Conservation (phyloP, 2,329 filamentous ascomycete species). For the Fonsecaea erecta region DNA sequence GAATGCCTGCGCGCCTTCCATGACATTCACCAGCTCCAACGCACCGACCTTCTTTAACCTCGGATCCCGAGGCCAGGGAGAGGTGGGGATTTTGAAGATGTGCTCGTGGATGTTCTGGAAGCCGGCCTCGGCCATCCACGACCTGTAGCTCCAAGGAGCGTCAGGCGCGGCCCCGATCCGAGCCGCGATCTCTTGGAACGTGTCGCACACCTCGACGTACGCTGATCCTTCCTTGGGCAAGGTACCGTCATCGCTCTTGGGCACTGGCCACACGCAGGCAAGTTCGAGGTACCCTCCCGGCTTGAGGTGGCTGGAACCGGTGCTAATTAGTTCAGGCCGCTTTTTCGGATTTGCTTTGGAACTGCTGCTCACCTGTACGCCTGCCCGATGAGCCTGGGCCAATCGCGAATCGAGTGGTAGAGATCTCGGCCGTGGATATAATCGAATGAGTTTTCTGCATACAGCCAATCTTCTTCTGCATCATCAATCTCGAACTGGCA, state of each 20-base stretch:
- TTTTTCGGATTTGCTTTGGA: background rate
- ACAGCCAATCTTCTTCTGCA: conserved; percentile 39
- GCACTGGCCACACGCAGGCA: conserved; percentile 33
- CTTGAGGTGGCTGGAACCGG: conserved; percentile 39
- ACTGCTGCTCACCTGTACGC: conserved; percentile 8
- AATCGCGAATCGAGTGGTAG: conserved; percentile 23
- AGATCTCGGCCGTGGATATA: conserved; percentile 41
- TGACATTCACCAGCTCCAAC: conserved; percentile 27
- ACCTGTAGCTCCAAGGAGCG: conserved; percentile 16
- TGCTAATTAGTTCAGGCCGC: conserved; percentile 31
- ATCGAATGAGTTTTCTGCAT: conserved; percentile 38
- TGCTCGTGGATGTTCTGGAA: conserved; percentile 37
- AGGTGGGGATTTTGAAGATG: conserved; percentile 38
- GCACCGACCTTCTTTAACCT: conserved; percentile 36
- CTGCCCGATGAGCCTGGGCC: conserved; percentile 23
- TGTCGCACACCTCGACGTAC: conserved; percentile 39
- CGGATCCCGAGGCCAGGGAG: conserved; percentile 39
- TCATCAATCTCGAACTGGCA: conserved; percentile 42
- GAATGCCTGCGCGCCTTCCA: conserved; percentile 23
- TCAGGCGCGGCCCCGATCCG: conserved; percentile 31
- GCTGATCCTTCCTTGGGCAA: conserved; percentile 41
- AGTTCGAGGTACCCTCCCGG: conserved; percentile 42
- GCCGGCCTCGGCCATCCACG: conserved; percentile 32
- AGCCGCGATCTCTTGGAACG: conserved; percentile 40
- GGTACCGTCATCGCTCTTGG: conserved; percentile 40